phyloP scores from a whole-genome alignment of 2,329 filamentous ascomycete genomes.

The Curvularia sp. region DNA sequence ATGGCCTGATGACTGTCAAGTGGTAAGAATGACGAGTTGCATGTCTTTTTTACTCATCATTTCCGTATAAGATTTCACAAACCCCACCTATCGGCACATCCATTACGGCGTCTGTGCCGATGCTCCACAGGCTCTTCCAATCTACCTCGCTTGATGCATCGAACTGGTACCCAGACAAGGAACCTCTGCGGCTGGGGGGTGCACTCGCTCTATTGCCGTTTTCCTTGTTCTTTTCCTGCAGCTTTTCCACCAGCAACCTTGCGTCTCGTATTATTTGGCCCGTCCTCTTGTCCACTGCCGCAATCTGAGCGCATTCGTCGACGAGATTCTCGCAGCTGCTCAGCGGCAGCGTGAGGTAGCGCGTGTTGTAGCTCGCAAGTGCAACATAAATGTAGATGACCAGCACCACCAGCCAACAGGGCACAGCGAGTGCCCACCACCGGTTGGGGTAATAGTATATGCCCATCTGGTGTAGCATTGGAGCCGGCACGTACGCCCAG shows the following conservation, averaged over 20 bases:
- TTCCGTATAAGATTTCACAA: constrained; percentile 90
- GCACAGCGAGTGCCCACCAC: constrained; percentile 96
- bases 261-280: constrained; percentile 61
- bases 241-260: constrained; percentile 29
- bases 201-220: constrained; percentile 51
- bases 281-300: constrained; percentile 73
- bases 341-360: constrained; percentile 83
- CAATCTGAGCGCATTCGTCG: constrained; percentile 86
- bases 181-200: constrained; percentile 43
- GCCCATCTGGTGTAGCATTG: constrained; percentile 88
- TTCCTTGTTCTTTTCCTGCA: constrained; percentile 43
- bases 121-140: constrained; percentile 87
- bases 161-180: constrained; percentile 46
- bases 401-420: constrained; percentile 85
- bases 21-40: constrained; percentile 27
- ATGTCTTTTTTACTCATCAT: constrained; percentile 36
- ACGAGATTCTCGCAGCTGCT: constrained; percentile 85
- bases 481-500: constrained; percentile 91
- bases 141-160: constrained; percentile 58
- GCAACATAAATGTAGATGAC: constrained; percentile 94
- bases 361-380: constrained; percentile 87
- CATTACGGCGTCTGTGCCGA: constrained; percentile 95
- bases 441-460: constrained; percentile 97
- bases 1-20: constrained; percentile 14
- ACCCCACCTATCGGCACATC: constrained; percentile 94